Percentiles rank a stretch among this genome's conserved stretches.
These are phyloP conservation scores for Mycena floridula DNA, from an alignment of 768 basidiomycete genomes.

Conservation along the genomic window DNA sequence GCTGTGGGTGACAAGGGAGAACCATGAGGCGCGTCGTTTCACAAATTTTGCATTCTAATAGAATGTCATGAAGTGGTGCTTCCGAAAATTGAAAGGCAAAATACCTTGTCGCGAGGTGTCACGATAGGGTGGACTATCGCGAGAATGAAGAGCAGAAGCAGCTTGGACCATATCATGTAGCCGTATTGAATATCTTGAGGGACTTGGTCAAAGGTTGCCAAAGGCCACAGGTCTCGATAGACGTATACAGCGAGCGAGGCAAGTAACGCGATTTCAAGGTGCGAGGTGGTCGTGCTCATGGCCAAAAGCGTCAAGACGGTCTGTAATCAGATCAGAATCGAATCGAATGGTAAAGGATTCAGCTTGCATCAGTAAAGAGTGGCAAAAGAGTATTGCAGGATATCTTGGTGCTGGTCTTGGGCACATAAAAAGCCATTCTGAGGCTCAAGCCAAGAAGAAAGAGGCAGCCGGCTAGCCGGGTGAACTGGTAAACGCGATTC, in stretches of 20 bases:
- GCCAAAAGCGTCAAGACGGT: too few species aligned
- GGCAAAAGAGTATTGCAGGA: too few species aligned
- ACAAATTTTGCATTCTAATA: slow-evolving; percentile 14
- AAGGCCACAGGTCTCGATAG: slow-evolving; percentile 52
- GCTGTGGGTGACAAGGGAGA: slow-evolving; percentile 26
- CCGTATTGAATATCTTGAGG: slow-evolving; percentile 34
- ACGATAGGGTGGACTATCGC: slow-evolving; percentile 44
- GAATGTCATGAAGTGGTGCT: background rate
- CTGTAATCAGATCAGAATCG: too few species aligned
- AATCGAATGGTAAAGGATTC: too few species aligned
- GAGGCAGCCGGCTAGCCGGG: too few species aligned
- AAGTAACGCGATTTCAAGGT: slow-evolving; percentile 23
- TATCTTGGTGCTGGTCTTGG: too few species aligned
- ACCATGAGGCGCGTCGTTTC: slow-evolving; percentile 28
- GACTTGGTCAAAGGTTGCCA: slow-evolving; percentile 37
- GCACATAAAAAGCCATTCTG: too few species aligned
- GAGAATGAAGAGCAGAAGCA: slow-evolving; percentile 26
- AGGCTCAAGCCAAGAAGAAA: too few species aligned
- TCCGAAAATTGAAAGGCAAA: slow-evolving; percentile 44
- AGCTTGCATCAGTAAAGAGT: too few species aligned
- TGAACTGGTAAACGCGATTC: too few species aligned
- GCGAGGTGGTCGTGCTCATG: too few species aligned
- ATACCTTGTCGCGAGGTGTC: slow-evolving; percentile 42
- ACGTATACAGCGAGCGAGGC: slow-evolving; percentile 35
- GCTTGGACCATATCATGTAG: slow-evolving; percentile 22